phyloP scores from a whole-genome alignment of 768 basidiomycete genomes.

The Guyanaporus albipodus region DNA sequence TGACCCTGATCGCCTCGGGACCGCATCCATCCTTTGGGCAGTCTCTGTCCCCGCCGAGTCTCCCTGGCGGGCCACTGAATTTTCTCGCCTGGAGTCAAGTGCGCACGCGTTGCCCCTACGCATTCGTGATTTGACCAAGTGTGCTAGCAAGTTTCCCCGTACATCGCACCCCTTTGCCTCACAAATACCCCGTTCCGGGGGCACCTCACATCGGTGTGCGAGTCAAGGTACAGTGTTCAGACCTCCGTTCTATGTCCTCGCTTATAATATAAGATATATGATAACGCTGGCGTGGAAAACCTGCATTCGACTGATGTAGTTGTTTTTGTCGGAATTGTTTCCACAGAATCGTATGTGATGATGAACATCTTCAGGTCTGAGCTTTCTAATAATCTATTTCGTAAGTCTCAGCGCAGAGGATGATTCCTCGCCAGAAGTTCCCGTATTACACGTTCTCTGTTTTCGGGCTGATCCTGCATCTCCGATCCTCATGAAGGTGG shows the following conservation, averaged over 20 bases:
- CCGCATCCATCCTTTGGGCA: slow-evolving; percentile 67
- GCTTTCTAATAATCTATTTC: slow-evolving; percentile 14
- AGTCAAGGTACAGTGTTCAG: slow-evolving; percentile 50
- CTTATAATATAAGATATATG: slow-evolving; percentile 51
- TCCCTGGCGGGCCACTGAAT: slow-evolving; percentile 46
- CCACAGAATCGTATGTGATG: slow-evolving; percentile 55
- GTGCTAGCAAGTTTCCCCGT: slow-evolving; percentile 22
- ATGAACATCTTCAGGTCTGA: neutral
- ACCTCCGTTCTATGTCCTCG: neutral
- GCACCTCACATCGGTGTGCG: slow-evolving; percentile 63
- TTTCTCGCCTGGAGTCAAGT: slow-evolving; percentile 20
- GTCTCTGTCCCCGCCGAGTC: slow-evolving; percentile 69
- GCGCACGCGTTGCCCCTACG: slow-evolving; percentile 10
- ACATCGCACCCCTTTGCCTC: slow-evolving; percentile 34
- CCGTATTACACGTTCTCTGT: slow-evolving; percentile 70
- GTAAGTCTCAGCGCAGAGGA: slow-evolving; percentile 40
- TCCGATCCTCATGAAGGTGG: slow-evolving; percentile 4
- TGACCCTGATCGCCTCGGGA: slow-evolving; percentile 51
- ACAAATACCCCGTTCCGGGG: slow-evolving; percentile 63
- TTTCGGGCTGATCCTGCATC: slow-evolving; percentile 7
- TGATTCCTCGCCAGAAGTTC: slow-evolving; percentile 38
- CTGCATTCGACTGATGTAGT: slow-evolving; percentile 60
- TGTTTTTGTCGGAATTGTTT: slow-evolving; percentile 72
- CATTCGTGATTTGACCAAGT: neutral
- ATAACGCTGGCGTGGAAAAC: slow-evolving; percentile 37